These are phyloP conservation scores for Quercus tomentella DNA, from an alignment of 331 rosid genomes.

Conservation along the genomic window DNA sequence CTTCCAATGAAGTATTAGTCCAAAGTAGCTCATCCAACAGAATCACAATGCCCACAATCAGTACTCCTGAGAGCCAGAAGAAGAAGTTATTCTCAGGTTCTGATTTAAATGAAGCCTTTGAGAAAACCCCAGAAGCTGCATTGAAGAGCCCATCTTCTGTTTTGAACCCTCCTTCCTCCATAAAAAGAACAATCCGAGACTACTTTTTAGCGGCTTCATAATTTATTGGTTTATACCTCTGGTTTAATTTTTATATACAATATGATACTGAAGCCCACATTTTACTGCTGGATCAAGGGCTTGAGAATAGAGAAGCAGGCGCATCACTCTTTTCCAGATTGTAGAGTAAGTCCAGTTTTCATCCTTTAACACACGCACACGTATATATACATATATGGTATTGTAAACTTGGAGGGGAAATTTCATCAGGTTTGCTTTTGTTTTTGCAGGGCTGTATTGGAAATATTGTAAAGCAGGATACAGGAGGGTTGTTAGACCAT, in stretches of 20 bases:
- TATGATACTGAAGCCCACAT: slow-evolving; percentile 10
- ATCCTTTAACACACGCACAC: not conserved
- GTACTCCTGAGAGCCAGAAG: slow-evolving; percentile 51
- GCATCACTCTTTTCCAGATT: not conserved
- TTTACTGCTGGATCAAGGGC: not conserved
- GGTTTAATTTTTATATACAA: slow-evolving; percentile 1
- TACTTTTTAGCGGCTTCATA: slow-evolving; percentile 60
- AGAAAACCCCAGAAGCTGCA: slow-evolving; percentile 72
- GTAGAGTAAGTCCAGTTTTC: slow-evolving; percentile 27
- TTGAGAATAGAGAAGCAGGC: slow-evolving; percentile 2
- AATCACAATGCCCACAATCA: slow-evolving; percentile 40
- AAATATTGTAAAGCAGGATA: slow-evolving; percentile 17
- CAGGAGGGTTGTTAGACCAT: slow-evolving; percentile 12
- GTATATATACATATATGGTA: not conserved
- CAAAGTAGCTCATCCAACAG: slow-evolving; percentile 20
- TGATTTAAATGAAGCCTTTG: slow-evolving; percentile 31
- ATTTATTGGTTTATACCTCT: slow-evolving; percentile 1
- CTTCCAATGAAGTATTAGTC: slow-evolving; percentile 15
- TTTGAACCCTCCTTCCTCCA: slow-evolving; percentile 80
- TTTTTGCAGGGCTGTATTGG: slow-evolving; percentile 34
- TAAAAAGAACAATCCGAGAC: slow-evolving; percentile 81
- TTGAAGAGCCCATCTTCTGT: slow-evolving; percentile 89
- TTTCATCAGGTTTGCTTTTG: not conserved
- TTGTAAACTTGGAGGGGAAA: not conserved
- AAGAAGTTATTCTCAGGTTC: slow-evolving; percentile 30